These are phyloP conservation scores for Phyllosticta ampelicida DNA, from an alignment of 2,329 filamentous ascomycete species.

Conservation along the genomic window DNA sequence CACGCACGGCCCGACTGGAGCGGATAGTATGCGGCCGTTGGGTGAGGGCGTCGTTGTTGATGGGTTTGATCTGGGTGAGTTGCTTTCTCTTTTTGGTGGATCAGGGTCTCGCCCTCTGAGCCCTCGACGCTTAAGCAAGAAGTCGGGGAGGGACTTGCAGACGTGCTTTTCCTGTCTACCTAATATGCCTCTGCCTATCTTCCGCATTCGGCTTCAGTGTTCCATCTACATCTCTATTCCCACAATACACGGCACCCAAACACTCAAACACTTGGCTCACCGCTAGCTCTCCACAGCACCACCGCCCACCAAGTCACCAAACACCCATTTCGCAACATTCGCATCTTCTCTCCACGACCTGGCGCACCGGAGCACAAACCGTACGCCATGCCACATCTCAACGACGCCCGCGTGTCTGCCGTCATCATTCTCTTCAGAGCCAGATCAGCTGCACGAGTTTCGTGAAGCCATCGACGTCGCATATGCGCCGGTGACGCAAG, in stretches of 20 bases:
- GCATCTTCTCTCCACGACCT: conserved; percentile 3
- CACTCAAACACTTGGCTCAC: neutral
- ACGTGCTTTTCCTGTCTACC: neutral
- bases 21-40: conserved; percentile 4
- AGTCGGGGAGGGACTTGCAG: neutral
- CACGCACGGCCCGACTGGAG: neutral
- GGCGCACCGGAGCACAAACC: neutral
- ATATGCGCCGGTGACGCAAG: neutral
- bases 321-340: neutral
- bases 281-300: neutral
- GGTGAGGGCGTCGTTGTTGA: conserved; percentile 5
- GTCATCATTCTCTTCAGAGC: conserved; percentile 13
- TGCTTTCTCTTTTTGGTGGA: neutral
- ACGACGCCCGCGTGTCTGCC: conserved; percentile 11
- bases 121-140: neutral
- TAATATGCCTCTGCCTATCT: no score
- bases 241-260: no score
- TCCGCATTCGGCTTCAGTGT: no score
- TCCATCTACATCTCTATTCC: neutral
- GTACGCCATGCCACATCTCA: conserved; percentile 2
- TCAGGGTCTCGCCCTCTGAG: neutral
- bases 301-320: neutral
- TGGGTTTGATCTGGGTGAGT: conserved; percentile 9
- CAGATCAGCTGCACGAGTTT: neutral
- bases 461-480: neutral